Evolutionary conservation across 768 basidiomycete species (phyloP).

Genomic region (Mycena pura): DNA sequence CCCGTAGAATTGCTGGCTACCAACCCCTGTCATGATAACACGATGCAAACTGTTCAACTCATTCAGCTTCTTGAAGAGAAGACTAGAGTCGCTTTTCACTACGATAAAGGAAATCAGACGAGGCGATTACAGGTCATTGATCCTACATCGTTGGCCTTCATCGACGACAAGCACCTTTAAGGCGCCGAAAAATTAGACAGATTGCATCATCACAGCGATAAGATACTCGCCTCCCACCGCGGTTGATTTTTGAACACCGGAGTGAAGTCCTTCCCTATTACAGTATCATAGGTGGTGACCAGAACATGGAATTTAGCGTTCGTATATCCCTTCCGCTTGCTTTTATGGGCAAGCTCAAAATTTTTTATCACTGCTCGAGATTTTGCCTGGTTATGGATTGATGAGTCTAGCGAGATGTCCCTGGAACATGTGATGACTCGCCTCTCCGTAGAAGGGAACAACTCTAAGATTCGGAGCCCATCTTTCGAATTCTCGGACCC

Average conservation of each 20-base stretch:
- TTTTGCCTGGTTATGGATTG: too few species aligned
- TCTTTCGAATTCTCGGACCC: conserved; percentile 92
- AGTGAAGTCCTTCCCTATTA: conserved; percentile 75
- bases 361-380: conserved; percentile 80
- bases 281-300: conserved; percentile 90
- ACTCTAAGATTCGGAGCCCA: conserved; percentile 81
- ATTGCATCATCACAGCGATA: background rate
- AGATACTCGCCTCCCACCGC: conserved; percentile 77
- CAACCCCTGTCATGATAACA: conserved; percentile 87
- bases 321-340: conserved; percentile 46
- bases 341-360: conserved; percentile 79
- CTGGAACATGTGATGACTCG: too few species aligned
- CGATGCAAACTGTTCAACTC: conserved; percentile 81
- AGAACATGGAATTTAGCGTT: conserved; percentile 86
- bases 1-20: conserved; percentile 26
- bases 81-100: conserved; percentile 86
- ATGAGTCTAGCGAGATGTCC: too few species aligned
- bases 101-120: conserved; percentile 21
- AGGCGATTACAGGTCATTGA: background rate
- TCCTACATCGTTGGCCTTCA: conserved; percentile 89
- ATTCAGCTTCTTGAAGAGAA: conserved; percentile 84
- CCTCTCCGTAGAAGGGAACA: conserved; percentile 87
- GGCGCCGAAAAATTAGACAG: background rate
- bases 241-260: conserved; percentile 81
- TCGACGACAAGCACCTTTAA: conserved; percentile 80